Percentiles rank a stretch among this genome's conserved stretches.
phyloP scores from a whole-genome alignment of 768 basidiomycete genomes.

The Trametes sanguinea region DNA sequence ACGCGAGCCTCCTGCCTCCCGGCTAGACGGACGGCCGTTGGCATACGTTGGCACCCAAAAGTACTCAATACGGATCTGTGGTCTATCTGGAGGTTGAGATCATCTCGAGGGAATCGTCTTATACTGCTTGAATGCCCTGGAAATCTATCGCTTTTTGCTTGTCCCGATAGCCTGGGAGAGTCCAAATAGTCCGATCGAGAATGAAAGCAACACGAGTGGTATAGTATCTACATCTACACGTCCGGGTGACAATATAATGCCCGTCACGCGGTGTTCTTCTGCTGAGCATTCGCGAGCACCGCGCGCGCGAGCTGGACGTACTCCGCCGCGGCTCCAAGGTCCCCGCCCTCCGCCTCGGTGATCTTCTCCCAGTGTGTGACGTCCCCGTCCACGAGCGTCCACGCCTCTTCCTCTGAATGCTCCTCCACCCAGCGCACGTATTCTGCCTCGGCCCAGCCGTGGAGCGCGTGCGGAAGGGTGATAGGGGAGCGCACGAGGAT shows the following conservation, averaged over 20 bases:
- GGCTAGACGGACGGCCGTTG: conserved; percentile 53
- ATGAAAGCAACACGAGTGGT: background rate
- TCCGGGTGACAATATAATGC: background rate
- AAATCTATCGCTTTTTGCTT: no score
- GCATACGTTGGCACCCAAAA: background rate
- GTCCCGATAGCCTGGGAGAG: no score
- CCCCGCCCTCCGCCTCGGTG: conserved; percentile 56
- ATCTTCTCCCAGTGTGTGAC: conserved; percentile 78
- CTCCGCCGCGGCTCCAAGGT: conserved; percentile 49
- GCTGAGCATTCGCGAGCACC: conserved; percentile 54
- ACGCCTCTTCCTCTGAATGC: conserved; percentile 78
- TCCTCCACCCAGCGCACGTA: conserved; percentile 97
- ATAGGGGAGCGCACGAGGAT: conserved; percentile 88
- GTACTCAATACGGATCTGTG: conserved; percentile 5
- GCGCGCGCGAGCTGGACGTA: conserved; percentile 68
- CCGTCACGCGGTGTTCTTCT: background rate
- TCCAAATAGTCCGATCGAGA: background rate
- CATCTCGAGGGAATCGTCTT: background rate
- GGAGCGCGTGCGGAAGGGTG: conserved; percentile 82
- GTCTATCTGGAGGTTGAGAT: conserved; percentile 1
- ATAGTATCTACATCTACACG: background rate
- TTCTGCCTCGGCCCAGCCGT: conserved; percentile 94
- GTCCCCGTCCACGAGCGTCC: conserved; percentile 78
- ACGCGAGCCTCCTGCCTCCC: conserved; percentile 91
- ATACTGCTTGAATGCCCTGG: background rate